Percentiles rank a stretch among this genome's conserved stretches.
Conservation (phyloP, 2,329 filamentous ascomycete genomes). For the Raffaelea arxii region DNA sequence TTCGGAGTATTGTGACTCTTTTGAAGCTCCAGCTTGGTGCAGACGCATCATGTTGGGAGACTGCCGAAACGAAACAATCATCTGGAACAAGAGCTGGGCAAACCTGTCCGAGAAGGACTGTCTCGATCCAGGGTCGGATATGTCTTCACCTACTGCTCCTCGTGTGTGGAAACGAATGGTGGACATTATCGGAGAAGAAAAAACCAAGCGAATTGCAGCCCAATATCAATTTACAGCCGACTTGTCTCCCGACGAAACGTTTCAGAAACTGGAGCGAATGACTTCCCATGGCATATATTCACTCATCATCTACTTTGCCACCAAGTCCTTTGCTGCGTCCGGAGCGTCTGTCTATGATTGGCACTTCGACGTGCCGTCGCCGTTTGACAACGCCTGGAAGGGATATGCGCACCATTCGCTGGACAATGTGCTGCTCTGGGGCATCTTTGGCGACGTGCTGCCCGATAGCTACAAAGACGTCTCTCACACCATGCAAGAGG, state of each 20-base stretch:
- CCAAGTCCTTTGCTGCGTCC: background rate
- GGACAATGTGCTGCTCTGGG: slow-evolving; percentile 15
- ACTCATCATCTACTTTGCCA: slow-evolving; percentile 8
- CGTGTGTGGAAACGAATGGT: slow-evolving; percentile 3
- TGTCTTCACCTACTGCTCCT: too few species aligned
- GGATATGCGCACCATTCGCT: slow-evolving; percentile 13
- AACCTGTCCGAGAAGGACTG: too few species aligned
- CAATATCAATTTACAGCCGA: slow-evolving; percentile 5
- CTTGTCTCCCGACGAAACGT: slow-evolving; percentile 4
- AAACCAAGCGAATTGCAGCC: background rate
- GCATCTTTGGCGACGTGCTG: slow-evolving; percentile 7
- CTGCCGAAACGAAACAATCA: slow-evolving; percentile 13
- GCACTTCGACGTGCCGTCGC: slow-evolving; percentile 15
- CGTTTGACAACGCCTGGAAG: slow-evolving; percentile 14
- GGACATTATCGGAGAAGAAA: slow-evolving; percentile 1
- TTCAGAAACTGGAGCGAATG: slow-evolving; percentile 10
- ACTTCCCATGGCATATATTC: slow-evolving; percentile 12
- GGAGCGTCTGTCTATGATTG: slow-evolving; percentile 10
- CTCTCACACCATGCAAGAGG: slow-evolving; percentile 2
- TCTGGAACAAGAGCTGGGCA: slow-evolving; percentile 15
- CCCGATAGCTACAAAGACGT: slow-evolving; percentile 4
- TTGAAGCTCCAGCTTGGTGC: slow-evolving; percentile 6
- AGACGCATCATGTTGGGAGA: slow-evolving; percentile 14
- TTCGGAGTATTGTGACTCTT: slow-evolving; percentile 5
- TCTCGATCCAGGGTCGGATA: too few species aligned